These are phyloP conservation scores for Penicillium sp. DNA, from an alignment of 2,329 filamentous ascomycete genomes.

Conservation along the genomic window DNA sequence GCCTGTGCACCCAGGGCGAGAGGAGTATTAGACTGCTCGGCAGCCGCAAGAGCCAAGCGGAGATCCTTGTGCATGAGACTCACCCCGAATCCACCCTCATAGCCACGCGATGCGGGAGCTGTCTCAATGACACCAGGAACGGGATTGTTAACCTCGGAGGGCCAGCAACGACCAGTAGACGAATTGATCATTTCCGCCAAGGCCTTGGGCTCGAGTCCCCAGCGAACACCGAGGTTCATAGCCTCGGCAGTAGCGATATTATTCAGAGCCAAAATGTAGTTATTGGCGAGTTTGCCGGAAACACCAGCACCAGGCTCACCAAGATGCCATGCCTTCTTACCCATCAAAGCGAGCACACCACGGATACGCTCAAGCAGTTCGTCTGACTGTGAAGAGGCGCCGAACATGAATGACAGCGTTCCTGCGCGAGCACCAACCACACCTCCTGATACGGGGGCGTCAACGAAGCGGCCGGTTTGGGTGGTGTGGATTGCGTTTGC, in stretches of 20 bases:
- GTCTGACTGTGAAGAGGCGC: slow-evolving; percentile 51
- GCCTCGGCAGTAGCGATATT: slow-evolving; percentile 73
- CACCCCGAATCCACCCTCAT: slow-evolving; percentile 73
- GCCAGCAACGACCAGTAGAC: slow-evolving; percentile 94
- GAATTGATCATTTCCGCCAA: slow-evolving; percentile 87
- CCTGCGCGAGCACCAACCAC: slow-evolving; percentile 86
- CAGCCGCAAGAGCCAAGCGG: slow-evolving; percentile 68
- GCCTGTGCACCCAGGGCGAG: slow-evolving; percentile 65
- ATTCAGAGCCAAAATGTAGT: slow-evolving; percentile 91
- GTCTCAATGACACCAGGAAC: slow-evolving; percentile 78
- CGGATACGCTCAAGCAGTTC: slow-evolving; percentile 63
- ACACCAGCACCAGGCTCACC: slow-evolving; percentile 81
- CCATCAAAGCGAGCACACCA: slow-evolving; percentile 75
- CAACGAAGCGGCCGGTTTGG: slow-evolving; percentile 74
- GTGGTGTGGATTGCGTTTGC: slow-evolving; percentile 67
- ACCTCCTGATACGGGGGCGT: slow-evolving; percentile 95
- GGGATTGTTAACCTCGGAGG: slow-evolving; percentile 92
- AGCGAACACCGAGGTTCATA: slow-evolving; percentile 64
- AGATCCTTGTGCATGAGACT: slow-evolving; percentile 79
- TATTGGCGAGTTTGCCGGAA: slow-evolving; percentile 92
- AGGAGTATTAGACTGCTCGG: slow-evolving; percentile 63
- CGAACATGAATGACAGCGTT: slow-evolving; percentile 94
- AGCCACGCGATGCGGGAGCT: slow-evolving; percentile 73
- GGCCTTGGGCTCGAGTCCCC: slow-evolving; percentile 62
- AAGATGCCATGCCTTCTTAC: slow-evolving; percentile 79